Evolutionary conservation across 768 basidiomycete species (phyloP).

Genomic region (Agrocybe pediades): DNA sequence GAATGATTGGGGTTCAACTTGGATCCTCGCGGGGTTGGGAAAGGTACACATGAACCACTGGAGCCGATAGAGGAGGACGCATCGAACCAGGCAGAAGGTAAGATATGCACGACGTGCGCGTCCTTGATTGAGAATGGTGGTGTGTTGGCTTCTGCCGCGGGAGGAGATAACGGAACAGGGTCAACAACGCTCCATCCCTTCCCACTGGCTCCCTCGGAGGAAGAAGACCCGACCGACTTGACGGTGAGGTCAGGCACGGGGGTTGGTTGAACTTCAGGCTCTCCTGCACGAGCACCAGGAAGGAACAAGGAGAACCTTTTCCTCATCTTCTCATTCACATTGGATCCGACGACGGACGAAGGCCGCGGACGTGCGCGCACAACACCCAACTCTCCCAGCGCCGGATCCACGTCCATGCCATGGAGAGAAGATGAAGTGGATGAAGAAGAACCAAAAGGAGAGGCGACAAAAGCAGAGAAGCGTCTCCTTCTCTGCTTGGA

Average conservation of each 20-base stretch:
- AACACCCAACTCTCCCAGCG: too few relatives aligned
- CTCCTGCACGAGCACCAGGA: too few relatives aligned
- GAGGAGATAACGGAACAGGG: too few relatives aligned
- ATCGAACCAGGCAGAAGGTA: slow-evolving; percentile 20
- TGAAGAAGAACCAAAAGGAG: not conserved
- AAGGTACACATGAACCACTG: not conserved
- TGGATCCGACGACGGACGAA: not conserved
- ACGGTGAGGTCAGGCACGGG: too few relatives aligned
- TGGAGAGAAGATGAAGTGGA: slow-evolving; percentile 5
- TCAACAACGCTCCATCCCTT: too few relatives aligned
- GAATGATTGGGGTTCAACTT: not conserved
- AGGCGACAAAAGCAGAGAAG: slow-evolving; percentile 1
- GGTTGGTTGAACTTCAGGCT: too few relatives aligned
- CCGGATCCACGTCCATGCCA: too few relatives aligned
- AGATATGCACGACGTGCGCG: slow-evolving; percentile 22
- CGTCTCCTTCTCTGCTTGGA: not conserved
- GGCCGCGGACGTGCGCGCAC: not conserved
- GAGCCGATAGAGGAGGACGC: not conserved
- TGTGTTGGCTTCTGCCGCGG: not conserved
- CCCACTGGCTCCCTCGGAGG: too few relatives aligned
- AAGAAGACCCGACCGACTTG: too few relatives aligned
- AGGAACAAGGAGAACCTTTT: not conserved
- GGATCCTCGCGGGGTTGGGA: not conserved
- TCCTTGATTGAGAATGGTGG: not conserved
- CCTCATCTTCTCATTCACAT: not conserved